phyloP scores from a whole-genome alignment of 352 stramenopile genomes.

The Phytophthora foliorum region DNA sequence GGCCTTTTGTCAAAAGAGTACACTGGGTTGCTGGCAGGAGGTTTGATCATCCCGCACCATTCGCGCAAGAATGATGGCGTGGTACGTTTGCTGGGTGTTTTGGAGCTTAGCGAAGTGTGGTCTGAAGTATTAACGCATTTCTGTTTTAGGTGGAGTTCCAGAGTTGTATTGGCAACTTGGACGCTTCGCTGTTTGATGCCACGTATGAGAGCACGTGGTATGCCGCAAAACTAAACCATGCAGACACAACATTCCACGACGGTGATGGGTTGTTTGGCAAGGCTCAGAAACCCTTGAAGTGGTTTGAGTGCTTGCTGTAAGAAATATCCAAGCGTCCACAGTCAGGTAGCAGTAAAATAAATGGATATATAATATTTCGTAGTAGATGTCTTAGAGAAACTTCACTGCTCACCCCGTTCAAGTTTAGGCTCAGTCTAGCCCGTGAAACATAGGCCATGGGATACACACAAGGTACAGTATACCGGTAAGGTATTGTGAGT shows the following conservation, averaged over 20 bases:
- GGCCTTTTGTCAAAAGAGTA: slow-evolving; percentile 56
- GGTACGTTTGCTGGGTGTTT: slow-evolving; percentile 31
- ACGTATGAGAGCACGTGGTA: slow-evolving; percentile 50
- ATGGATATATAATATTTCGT: neutral
- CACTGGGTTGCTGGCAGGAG: slow-evolving; percentile 37
- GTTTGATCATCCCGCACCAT: slow-evolving; percentile 54
- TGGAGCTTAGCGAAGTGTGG: too few species aligned
- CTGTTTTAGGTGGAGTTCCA: slow-evolving; percentile 59
- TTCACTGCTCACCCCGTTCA: neutral
- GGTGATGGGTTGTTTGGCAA: slow-evolving; percentile 49
- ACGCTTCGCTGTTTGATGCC: slow-evolving; percentile 38
- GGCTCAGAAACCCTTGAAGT: slow-evolving; percentile 56
- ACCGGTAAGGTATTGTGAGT: too few species aligned
- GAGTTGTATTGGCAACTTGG: slow-evolving; percentile 55
- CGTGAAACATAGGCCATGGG: too few species aligned
- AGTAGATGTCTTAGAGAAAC: neutral
- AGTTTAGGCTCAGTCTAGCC: neutral
- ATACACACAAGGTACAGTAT: too few species aligned
- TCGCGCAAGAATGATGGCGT: slow-evolving; percentile 65
- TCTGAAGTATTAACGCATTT: neutral
- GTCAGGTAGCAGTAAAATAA: too few species aligned
- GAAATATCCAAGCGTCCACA: neutral
- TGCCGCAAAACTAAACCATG: slow-evolving; percentile 52
- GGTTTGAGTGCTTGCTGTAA: slow-evolving; percentile 58
- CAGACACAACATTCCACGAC: slow-evolving; percentile 54